phyloP scores from a whole-genome alignment of 2,329 filamentous ascomycete genomes.

The Neobulgaria alba region DNA sequence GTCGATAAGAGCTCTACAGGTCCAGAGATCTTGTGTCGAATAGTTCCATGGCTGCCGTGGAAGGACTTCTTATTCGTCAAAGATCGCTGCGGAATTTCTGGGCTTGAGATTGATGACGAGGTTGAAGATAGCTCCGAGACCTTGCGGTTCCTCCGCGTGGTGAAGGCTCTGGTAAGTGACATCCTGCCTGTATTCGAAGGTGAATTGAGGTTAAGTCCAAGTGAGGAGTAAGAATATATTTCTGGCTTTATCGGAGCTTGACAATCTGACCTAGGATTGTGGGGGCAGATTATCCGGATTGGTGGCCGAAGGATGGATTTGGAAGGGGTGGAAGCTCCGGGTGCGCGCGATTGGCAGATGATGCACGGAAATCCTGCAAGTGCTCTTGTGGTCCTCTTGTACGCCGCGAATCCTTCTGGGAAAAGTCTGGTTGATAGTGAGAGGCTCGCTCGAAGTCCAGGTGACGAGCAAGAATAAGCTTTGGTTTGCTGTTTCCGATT shows the following conservation, averaged over 20 bases:
- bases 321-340: neutral
- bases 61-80: constrained; percentile 23
- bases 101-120: constrained; percentile 3
- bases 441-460: too few relatives aligned
- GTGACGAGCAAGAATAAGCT: too few relatives aligned
- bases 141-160: constrained; percentile 54
- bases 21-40: constrained; percentile 66
- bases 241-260: neutral
- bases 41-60: constrained; percentile 14
- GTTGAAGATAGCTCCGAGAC: constrained; percentile 5
- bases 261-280: constrained; percentile 6
- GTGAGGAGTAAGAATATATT: neutral
- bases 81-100: constrained; percentile 19
- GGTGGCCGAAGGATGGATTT: neutral
- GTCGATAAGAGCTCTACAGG: constrained; percentile 85
- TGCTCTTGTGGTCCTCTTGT: too few relatives aligned
- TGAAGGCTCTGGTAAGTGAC: constrained; percentile 64
- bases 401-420: too few relatives aligned
- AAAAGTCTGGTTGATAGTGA: too few relatives aligned
- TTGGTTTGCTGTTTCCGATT: too few relatives aligned
- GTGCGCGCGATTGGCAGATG: neutral
- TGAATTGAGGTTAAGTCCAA: constrained; percentile 5
- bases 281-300: constrained; percentile 17
- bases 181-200: constrained; percentile 22
- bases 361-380: neutral